phyloP scores from a whole-genome alignment of 2,329 filamentous ascomycete genomes.

The Sclerotiophoma versabilis region DNA sequence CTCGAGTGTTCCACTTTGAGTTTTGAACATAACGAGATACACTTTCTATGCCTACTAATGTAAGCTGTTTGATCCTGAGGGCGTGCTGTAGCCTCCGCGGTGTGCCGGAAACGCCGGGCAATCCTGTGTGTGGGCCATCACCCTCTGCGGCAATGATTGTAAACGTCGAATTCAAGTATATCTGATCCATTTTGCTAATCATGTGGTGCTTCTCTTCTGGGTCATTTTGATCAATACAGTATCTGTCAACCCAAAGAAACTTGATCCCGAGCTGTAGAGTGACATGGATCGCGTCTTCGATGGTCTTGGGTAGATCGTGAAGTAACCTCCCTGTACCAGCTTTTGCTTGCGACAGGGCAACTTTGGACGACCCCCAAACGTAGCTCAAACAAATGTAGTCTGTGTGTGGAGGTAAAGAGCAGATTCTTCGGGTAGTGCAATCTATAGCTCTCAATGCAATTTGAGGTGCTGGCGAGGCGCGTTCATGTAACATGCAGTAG shows the following conservation, averaged over 20 bases:
- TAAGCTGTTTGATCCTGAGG: neutral
- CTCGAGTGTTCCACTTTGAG: neutral
- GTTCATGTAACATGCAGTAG: neutral
- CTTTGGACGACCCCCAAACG: neutral
- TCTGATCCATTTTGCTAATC: conserved; percentile 15
- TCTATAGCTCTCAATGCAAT: neutral
- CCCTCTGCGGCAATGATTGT: conserved; percentile 17
- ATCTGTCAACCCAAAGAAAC: conserved; percentile 24
- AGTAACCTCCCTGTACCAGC: neutral
- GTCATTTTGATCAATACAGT: conserved; percentile 19
- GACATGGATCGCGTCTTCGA: conserved; percentile 21
- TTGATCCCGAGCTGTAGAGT: conserved; percentile 5
- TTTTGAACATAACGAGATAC: neutral
- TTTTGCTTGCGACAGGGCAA: neutral
- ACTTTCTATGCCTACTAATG: neutral
- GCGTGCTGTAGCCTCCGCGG: neutral
- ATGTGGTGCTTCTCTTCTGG: neutral
- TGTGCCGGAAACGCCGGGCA: neutral
- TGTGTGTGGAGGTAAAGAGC: neutral
- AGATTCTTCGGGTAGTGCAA: neutral
- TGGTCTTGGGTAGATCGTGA: neutral
- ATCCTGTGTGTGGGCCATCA: neutral
- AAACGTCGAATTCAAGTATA: conserved; percentile 4
- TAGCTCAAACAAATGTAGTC: conserved; percentile 1
- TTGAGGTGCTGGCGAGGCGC: neutral